phyloP scores from a whole-genome alignment of 768 basidiomycete genomes.

The Coprinellus aureogranulatus region DNA sequence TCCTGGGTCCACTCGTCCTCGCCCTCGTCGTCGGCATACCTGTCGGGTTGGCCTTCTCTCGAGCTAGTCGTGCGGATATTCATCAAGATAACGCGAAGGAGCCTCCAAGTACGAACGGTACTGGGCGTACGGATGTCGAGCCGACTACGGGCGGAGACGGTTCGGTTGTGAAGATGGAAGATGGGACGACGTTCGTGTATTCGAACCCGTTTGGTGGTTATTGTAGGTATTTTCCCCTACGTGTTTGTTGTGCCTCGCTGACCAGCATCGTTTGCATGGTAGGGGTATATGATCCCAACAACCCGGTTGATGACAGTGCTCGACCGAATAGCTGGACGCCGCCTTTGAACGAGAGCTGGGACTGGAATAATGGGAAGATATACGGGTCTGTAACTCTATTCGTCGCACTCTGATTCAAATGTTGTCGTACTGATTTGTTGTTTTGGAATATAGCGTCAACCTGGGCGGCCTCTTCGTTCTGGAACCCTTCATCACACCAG shows the following conservation, averaged over 20 bases:
- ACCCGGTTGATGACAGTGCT: slow-evolving; percentile 75
- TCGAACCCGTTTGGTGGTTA: slow-evolving; percentile 75
- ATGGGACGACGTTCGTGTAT: slow-evolving; percentile 76
- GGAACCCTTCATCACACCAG: slow-evolving; percentile 71
- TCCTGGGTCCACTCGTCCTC: neutral
- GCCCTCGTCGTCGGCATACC: neutral
- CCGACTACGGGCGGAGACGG: slow-evolving; percentile 64
- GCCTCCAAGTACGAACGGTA: neutral
- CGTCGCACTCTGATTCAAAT: neutral
- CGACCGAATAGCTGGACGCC: slow-evolving; percentile 79
- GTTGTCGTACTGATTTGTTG: neutral
- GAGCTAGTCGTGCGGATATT: neutral
- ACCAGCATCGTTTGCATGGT: neutral
- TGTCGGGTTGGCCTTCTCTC: neutral
- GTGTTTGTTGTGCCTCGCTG: neutral
- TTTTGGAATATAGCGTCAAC: slow-evolving; percentile 59
- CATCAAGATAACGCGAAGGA: neutral
- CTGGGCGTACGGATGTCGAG: slow-evolving; percentile 9
- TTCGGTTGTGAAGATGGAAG: slow-evolving; percentile 55
- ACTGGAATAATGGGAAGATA: slow-evolving; percentile 59
- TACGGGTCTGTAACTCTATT: slow-evolving; percentile 47
- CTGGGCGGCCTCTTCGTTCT: slow-evolving; percentile 75
- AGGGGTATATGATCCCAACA: slow-evolving; percentile 69
- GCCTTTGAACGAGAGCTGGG: slow-evolving; percentile 73
- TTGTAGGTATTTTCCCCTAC: slow-evolving; percentile 44